Evolutionary conservation across 2,329 filamentous ascomycete genomes (phyloP).

Genomic region (Colletotrichum sp.): DNA sequence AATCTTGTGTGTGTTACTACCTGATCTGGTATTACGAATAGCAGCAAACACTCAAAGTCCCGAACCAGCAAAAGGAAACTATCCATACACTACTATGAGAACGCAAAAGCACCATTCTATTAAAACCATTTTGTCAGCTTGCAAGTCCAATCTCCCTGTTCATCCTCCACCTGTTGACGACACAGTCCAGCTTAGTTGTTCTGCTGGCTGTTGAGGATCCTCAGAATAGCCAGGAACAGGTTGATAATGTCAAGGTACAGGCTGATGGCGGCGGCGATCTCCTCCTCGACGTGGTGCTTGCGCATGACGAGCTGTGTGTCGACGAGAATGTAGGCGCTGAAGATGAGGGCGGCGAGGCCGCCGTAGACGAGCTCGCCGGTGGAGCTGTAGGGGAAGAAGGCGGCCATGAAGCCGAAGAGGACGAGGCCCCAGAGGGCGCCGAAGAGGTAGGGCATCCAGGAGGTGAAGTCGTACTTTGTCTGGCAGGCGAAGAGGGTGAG

Average conservation of each 20-base stretch:
- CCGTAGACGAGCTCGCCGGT: conserved; percentile 88
- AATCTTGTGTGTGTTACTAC: not conserved
- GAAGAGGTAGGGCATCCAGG: conserved; percentile 95
- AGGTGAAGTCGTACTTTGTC: conserved; percentile 97
- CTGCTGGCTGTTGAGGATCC: conserved; percentile 94
- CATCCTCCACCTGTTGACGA: not conserved
- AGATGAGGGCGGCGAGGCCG: conserved; percentile 81
- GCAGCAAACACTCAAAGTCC: not conserved
- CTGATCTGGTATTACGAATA: not conserved
- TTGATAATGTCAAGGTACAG: conserved; percentile 97
- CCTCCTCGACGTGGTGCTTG: conserved; percentile 97
- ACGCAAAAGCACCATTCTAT: not conserved
- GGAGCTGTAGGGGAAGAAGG: conserved; percentile 85
- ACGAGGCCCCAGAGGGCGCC: conserved; percentile 89
- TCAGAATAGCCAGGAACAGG: conserved; percentile 91
- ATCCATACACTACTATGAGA: not conserved
- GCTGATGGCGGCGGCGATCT: conserved; percentile 93
- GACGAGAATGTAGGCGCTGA: conserved; percentile 93
- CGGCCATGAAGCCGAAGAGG: conserved; percentile 90
- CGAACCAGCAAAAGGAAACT: not conserved
- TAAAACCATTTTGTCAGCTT: not conserved
- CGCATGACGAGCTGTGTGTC: conserved; percentile 96
- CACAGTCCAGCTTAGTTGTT: conserved; percentile 70
- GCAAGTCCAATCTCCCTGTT: not conserved
- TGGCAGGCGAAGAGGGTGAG: conserved; percentile 92